Evolutionary conservation across 2,329 filamentous ascomycete genomes (phyloP).

Genomic region (Sporothrix dimorphospora): DNA sequence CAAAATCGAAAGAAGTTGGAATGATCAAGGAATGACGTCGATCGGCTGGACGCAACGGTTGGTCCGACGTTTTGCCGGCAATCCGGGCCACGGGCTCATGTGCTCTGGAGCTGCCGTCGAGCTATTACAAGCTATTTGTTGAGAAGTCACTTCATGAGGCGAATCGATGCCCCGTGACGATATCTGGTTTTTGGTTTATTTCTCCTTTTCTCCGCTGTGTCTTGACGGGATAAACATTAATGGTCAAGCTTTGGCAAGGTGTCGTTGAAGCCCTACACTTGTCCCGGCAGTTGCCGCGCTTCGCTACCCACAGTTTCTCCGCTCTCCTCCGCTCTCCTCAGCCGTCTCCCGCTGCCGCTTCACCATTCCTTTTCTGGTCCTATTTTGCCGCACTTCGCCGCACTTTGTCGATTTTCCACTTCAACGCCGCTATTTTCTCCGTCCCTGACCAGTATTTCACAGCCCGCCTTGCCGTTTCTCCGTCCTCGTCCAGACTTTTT

Average conservation of each 20-base stretch:
- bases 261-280: not conserved
- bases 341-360: not conserved
- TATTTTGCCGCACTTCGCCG: not conserved
- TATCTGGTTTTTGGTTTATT: not conserved
- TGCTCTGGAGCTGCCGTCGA: not conserved
- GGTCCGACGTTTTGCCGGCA: not conserved
- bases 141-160: not conserved
- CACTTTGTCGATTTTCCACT: not conserved
- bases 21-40: too few relatives aligned
- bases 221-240: not conserved
- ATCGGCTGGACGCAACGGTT: not conserved
- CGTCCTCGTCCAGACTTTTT: not conserved
- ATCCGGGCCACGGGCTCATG: not conserved
- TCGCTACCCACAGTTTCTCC: constrained; percentile 10
- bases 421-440: not conserved
- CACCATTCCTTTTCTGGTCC: not conserved
- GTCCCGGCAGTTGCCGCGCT: not conserved
- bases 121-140: not conserved
- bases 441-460: not conserved
- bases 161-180: not conserved
- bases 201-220: not conserved
- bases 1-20: too few relatives aligned
- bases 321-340: not conserved
- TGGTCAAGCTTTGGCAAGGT: not conserved
- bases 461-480: not conserved